Evolutionary conservation across 1,284 basidiomycete species (phyloP), one percentile per base, ranked within the genome.

Genomic region (Exobasidium rhododendri): DNA sequence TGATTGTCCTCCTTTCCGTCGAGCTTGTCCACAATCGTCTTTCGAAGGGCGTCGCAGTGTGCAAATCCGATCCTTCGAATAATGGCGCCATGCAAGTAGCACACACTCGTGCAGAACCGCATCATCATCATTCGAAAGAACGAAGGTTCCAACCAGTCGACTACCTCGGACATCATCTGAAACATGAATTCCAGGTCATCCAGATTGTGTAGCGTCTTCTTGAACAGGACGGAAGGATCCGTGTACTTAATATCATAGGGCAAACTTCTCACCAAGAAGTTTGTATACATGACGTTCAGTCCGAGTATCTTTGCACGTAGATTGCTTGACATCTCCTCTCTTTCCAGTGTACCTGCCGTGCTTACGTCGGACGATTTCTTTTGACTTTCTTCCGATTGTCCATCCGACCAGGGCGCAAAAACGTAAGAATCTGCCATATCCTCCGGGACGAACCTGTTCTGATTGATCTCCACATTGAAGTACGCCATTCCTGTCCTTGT

Each of bases 171-270:
- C 24, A 50, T 24, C 47, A 50, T 50, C 14, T 20, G 10, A 31
- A 50, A 50, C 24, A 50, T 50, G 47, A 50, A 50, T 31, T 50
- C 47, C 22, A 26, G 7, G 22, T 50, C 47, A 31, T 50, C 47
- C 24, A 50, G 14, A 50, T 31, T 26, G 7, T 20, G 22, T 7
- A 50, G 47, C 20, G 29, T 20, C 20, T 7, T 50, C 7, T 7
- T 31, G 7, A 50, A 31, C 20, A 7, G 24, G 7, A 10, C 10
- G 14, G 47, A 26, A 24, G 47, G 47, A 24, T 50, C 14, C 7
- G 24, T 20, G 20, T 50, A 50, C 7, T 50, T 20, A 50, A 50
- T 7, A 26, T 50, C 47, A 31, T 50, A 50, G 20, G 47, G 47
- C 20, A 50, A 50, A 31, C 10, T 14, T 50, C 47, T 24, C 20